A percentile compares a stretch with the other conserved stretches of the same genome.
phyloP scores from a whole-genome alignment of 192 early-diverging fungal genomes.

The Coemansia sp. region DNA sequence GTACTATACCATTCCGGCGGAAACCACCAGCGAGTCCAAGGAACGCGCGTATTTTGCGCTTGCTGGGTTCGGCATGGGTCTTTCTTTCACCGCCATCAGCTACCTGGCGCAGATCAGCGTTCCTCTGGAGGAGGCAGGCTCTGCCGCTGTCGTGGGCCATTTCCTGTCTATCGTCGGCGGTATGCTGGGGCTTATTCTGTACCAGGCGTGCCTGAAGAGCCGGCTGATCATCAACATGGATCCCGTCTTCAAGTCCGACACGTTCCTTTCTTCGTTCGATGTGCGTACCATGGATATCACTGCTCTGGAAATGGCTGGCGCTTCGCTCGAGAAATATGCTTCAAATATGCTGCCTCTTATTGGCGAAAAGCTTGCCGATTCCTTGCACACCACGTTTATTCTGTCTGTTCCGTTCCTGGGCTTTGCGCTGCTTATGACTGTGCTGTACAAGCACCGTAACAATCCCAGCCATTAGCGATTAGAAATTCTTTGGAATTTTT shows the following conservation, averaged over 20 bases:
- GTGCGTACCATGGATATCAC: slow-evolving; percentile 48
- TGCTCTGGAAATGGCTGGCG: slow-evolving; percentile 32
- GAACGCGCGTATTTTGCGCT: slow-evolving; percentile 44
- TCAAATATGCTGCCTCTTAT: slow-evolving; percentile 22
- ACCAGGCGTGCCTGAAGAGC: slow-evolving; percentile 54
- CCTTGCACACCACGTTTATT: slow-evolving; percentile 40
- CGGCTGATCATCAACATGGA: slow-evolving; percentile 34
- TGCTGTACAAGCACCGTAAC: slow-evolving; percentile 37
- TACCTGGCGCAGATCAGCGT: slow-evolving; percentile 45
- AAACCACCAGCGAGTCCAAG: slow-evolving; percentile 19
- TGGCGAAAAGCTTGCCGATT: slow-evolving; percentile 28
- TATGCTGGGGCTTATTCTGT: slow-evolving; percentile 51
- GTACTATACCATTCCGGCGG: slow-evolving; percentile 38
- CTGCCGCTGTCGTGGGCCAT: slow-evolving; percentile 40
- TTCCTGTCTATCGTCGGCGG: slow-evolving; percentile 52
- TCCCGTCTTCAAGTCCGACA: slow-evolving; percentile 27
- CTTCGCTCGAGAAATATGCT: slow-evolving; percentile 26
- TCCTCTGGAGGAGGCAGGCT: slow-evolving; percentile 28
- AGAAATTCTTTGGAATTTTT: not conserved
- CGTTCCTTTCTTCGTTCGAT: slow-evolving; percentile 29
- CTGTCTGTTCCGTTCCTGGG: slow-evolving; percentile 46
- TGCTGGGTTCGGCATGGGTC: slow-evolving; percentile 38
- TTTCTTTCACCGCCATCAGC: slow-evolving; percentile 32
- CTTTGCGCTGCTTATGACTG: slow-evolving; percentile 31
- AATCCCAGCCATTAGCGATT: not conserved